These are phyloP conservation scores for Ogataea paradorogensis DNA, from an alignment of 805 yeast species.

Conservation along the genomic window DNA sequence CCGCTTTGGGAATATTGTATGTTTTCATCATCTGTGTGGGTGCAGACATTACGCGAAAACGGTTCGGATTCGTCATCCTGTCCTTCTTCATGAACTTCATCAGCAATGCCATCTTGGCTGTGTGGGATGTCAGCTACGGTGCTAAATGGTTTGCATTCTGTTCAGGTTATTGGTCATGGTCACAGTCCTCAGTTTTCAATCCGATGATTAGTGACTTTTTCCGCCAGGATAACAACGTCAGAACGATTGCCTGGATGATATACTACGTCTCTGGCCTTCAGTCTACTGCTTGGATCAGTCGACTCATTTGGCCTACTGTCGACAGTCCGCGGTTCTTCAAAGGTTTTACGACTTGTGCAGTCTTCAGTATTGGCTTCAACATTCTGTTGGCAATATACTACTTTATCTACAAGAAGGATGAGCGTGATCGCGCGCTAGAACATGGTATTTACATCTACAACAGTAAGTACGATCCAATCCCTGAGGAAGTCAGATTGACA, in stretches of 20 bases:
- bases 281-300: slow-evolving; percentile 35
- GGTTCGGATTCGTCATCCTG: slow-evolving; percentile 53
- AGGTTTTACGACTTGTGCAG: slow-evolving; percentile 50
- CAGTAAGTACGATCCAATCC: slow-evolving; percentile 21
- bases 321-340: slow-evolving; percentile 55
- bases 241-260: slow-evolving; percentile 55
- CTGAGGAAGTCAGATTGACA: slow-evolving; percentile 36
- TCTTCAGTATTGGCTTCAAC: slow-evolving; percentile 34
- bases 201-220: slow-evolving; percentile 52
- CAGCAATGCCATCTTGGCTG: slow-evolving; percentile 54
- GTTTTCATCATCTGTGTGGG: slow-evolving; percentile 45
- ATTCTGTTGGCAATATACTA: slow-evolving; percentile 19
- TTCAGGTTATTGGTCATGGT: slow-evolving; percentile 58
- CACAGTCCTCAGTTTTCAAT: slow-evolving; percentile 60
- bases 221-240: slow-evolving; percentile 52
- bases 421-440: slow-evolving; percentile 41
- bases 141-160: slow-evolving; percentile 67
- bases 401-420: slow-evolving; percentile 50
- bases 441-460: slow-evolving; percentile 51
- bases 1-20: slow-evolving; percentile 55
- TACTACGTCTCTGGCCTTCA: slow-evolving; percentile 49
- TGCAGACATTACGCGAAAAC: slow-evolving; percentile 49
- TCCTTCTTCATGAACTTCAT: slow-evolving; percentile 54
- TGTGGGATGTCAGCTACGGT: slow-evolving; percentile 54
- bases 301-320: slow-evolving; percentile 43